Conservation (phyloP, 1,284 basidiomycete species). For the Neolentinus lepideus region DNA sequence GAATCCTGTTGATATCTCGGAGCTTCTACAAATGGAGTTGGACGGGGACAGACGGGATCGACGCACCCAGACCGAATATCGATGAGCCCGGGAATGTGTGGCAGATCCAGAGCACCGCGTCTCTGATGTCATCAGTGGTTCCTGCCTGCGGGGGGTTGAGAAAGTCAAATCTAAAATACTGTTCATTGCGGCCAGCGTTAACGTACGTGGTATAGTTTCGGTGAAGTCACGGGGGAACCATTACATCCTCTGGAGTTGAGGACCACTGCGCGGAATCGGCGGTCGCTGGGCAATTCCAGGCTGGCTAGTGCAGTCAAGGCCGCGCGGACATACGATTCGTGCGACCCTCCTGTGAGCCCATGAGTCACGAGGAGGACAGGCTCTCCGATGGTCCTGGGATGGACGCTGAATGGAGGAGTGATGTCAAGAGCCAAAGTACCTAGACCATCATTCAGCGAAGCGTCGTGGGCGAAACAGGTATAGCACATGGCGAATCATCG, state of each 20-base stretch:
- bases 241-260: slow-evolving; percentile 22
- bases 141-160: slow-evolving; percentile 16
- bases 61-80: slow-evolving; percentile 16
- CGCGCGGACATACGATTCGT: slow-evolving; percentile 22
- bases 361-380: slow-evolving; percentile 18
- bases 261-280: slow-evolving; percentile 18
- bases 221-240: slow-evolving; percentile 17
- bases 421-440: slow-evolving; percentile 21
- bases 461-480: background rate
- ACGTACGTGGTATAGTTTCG: slow-evolving; percentile 21
- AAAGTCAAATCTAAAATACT: background rate
- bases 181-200: background rate
- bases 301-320: slow-evolving; percentile 12
- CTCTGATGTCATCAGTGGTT: slow-evolving; percentile 20
- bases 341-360: slow-evolving; percentile 23
- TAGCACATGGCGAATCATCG: background rate
- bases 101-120: slow-evolving; percentile 19
- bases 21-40: background rate
- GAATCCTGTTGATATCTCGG: slow-evolving; percentile 12
- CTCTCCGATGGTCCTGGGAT: slow-evolving; percentile 11
- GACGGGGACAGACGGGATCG: background rate
- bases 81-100: slow-evolving; percentile 16
- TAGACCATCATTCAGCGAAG: slow-evolving; percentile 5
- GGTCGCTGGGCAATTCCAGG: slow-evolving; percentile 8
- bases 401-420: slow-evolving; percentile 13